Percentiles rank a stretch among this genome's conserved stretches.
phyloP scores from a whole-genome alignment of 352 stramenopile genomes.

The Phytophthora megakarya region DNA sequence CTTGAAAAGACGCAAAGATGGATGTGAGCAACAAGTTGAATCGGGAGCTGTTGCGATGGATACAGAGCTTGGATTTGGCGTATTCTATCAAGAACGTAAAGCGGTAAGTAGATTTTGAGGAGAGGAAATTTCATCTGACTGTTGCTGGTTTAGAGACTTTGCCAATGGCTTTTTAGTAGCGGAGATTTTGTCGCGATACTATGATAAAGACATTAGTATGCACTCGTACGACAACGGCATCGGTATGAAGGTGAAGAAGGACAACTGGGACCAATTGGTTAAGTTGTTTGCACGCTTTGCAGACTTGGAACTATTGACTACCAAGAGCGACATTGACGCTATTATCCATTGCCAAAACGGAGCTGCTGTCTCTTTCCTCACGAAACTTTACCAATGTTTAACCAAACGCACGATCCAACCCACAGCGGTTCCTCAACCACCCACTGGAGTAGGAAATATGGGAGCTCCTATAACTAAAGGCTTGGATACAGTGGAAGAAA shows the following conservation, averaged over 20 bases:
- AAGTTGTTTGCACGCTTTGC: conserved; percentile 80
- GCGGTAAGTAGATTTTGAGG: no score
- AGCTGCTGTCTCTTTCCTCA: conserved; percentile 82
- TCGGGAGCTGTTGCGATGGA: conserved; percentile 91
- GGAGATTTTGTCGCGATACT: conserved; percentile 92
- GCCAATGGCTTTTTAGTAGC: conserved; percentile 91
- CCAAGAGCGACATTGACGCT: conserved; percentile 67
- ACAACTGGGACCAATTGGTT: conserved; percentile 92
- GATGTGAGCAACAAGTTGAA: conserved; percentile 76
- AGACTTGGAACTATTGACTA: conserved; percentile 66
- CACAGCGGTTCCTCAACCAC: conserved; percentile 31
- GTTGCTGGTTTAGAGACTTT: conserved; percentile 66
- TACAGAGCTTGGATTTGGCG: conserved; percentile 92
- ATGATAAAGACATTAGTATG: conserved; percentile 93
- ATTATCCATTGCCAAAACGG: conserved; percentile 93
- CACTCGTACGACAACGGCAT: conserved; percentile 94
- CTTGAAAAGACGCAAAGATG: conserved; percentile 30
- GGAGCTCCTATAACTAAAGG: conserved; percentile 30
- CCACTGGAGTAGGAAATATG: conserved; percentile 7
- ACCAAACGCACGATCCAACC: conserved; percentile 88
- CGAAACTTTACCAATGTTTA: conserved; percentile 90
- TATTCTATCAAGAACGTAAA: conserved; percentile 96
- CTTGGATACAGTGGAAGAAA: conserved; percentile 42
- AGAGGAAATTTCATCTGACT: no score
- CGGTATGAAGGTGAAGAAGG: conserved; percentile 88